Evolutionary conservation across 257 asterid genomes (phyloP).

Genomic region (Orobanche coerulescens): DNA sequence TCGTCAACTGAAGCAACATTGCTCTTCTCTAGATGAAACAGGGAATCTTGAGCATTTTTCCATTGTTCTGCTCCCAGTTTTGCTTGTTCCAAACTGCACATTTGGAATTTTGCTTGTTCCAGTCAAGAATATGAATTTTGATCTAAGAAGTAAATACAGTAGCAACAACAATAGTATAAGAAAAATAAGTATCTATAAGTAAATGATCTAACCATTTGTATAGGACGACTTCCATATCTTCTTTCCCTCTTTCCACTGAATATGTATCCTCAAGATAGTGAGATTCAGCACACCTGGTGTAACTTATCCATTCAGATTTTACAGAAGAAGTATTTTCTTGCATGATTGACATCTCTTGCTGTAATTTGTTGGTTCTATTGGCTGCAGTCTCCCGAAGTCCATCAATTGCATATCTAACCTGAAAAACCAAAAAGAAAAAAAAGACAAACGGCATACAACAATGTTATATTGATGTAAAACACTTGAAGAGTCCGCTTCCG

Average conservation of each 20-base stretch:
- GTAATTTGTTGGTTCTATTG: constrained; percentile 60
- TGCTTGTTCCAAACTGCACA: constrained; percentile 73
- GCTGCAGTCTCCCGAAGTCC: constrained; percentile 76
- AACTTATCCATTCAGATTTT: constrained; percentile 62
- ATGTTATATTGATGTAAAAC: too few relatives aligned
- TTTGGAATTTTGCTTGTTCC: neutral
- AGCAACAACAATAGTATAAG: neutral
- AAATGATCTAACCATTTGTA: constrained; percentile 62
- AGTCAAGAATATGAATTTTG: neutral
- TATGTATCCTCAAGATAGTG: constrained; percentile 63
- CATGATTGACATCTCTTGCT: constrained; percentile 88
- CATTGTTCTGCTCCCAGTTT: constrained; percentile 82
- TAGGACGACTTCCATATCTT: constrained; percentile 57
- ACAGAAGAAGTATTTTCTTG: constrained; percentile 62
- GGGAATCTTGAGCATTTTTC: constrained; percentile 69
- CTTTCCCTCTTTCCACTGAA: constrained; percentile 64
- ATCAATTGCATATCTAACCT: constrained; percentile 77
- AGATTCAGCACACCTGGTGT: constrained; percentile 54
- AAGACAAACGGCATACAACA: too few relatives aligned
- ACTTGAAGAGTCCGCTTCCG: neutral
- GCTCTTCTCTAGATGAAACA: constrained; percentile 60
- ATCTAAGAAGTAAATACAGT: neutral
- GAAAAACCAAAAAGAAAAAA: neutral
- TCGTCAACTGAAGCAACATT: constrained; percentile 66
- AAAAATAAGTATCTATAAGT: neutral